Percentiles rank a stretch among this genome's conserved stretches.
phyloP scores from a whole-genome alignment of 2,329 filamentous ascomycete genomes.

The Cladosporium sphaerospermum region DNA sequence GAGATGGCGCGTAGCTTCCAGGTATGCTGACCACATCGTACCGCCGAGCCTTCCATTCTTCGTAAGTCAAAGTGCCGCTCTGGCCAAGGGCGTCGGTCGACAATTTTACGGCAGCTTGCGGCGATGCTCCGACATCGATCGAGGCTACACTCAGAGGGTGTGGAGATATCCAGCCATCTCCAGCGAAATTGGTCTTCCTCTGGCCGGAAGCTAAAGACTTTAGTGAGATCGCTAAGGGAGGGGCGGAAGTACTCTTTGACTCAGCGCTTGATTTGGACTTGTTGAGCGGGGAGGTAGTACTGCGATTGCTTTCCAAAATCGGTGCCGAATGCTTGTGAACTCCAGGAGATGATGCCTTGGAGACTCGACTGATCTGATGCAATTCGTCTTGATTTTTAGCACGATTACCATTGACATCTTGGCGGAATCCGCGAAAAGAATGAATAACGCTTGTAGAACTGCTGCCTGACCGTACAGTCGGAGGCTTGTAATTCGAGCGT shows the following conservation, averaged over 20 bases:
- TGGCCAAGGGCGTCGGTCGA: constrained; percentile 15
- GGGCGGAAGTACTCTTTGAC: not conserved
- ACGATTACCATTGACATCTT: not conserved
- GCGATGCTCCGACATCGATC: constrained; percentile 15
- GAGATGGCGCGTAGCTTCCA: constrained; percentile 1
- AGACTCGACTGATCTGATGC: not conserved
- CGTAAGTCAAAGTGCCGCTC: constrained; percentile 21
- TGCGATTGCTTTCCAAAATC: too few relatives aligned
- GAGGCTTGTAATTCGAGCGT: not conserved
- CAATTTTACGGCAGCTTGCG: constrained; percentile 21
- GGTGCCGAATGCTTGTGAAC: not conserved
- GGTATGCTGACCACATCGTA: not conserved
- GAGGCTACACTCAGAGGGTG: constrained; percentile 25
- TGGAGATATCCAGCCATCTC: constrained; percentile 30
- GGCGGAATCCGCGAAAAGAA: not conserved
- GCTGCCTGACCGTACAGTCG: not conserved
- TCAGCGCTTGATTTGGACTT: too few relatives aligned
- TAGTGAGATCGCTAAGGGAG: not conserved
- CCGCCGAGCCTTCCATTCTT: constrained; percentile 20
- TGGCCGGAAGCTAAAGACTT: not conserved
- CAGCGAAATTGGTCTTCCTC: constrained; percentile 23
- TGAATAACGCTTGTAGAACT: not conserved
- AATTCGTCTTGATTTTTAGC: too few relatives aligned
- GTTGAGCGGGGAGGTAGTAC: too few relatives aligned
- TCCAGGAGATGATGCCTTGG: not conserved